These are phyloP conservation scores for Cercospora beticola DNA, from an alignment of 2,329 filamentous ascomycete species.

Conservation along the genomic window DNA sequence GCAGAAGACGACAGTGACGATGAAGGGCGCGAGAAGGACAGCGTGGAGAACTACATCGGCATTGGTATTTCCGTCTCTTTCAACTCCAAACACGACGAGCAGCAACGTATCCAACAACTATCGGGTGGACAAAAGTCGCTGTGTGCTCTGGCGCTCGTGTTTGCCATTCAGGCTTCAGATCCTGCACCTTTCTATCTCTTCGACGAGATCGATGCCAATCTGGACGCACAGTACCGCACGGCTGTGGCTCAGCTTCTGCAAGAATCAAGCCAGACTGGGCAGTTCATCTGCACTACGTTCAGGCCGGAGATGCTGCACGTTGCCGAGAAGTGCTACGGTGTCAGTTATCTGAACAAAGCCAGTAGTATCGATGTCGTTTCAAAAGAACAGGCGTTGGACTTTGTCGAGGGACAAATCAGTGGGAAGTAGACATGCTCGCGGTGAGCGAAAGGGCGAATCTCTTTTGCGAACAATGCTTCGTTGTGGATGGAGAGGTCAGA, in stretches of 20 bases:
- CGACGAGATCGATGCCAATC: constrained; percentile 96
- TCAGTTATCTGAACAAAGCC: constrained; percentile 88
- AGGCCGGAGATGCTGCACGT: constrained; percentile 92
- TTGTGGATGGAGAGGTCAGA: neutral
- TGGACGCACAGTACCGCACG: constrained; percentile 96
- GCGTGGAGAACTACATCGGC: constrained; percentile 91
- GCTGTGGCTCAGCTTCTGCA: constrained; percentile 88
- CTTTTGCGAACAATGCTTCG: neutral
- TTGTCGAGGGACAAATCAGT: constrained; percentile 78
- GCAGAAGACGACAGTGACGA: constrained; percentile 58
- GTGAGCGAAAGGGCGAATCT: too few relatives aligned
- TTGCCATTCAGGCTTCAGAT: constrained; percentile 97
- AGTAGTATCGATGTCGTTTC: constrained; percentile 89
- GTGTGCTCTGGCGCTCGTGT: constrained; percentile 94
- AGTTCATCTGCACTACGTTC: constrained; percentile 99
- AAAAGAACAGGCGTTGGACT: constrained; percentile 82
- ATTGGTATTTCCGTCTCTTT: constrained; percentile 97
- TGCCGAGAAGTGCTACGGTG: constrained; percentile 96
- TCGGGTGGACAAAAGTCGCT: constrained; percentile 95
- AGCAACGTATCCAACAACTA: constrained; percentile 95
- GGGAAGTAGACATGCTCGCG: constrained; percentile 16
- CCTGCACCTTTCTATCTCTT: constrained; percentile 98
- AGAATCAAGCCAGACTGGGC: constrained; percentile 53
- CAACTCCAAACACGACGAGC: constrained; percentile 97
- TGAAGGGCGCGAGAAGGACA: constrained; percentile 47